A percentile compares a stretch with the other conserved stretches of the same genome.
Conservation (phyloP, 805 yeast species). For the Zygotorulaspora danielsina region DNA sequence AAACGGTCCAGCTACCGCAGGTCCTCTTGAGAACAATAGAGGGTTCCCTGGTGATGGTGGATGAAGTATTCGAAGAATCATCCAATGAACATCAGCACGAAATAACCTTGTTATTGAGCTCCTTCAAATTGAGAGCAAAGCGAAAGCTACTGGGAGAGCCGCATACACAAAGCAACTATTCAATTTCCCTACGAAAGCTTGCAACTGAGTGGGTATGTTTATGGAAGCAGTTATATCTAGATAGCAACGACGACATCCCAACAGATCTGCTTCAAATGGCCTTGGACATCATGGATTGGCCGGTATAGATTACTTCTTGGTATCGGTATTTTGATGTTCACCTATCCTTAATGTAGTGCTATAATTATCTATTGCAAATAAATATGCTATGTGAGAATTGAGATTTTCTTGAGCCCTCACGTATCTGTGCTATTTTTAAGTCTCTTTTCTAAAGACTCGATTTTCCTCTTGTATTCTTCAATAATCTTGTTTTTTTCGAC, state of each 20-base stretch:
- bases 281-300: conserved; percentile 2
- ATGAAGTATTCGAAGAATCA: conserved; percentile 8
- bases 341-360: too few species aligned
- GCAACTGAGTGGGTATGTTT: conserved; percentile 15
- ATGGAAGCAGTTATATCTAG: conserved; percentile 17
- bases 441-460: conserved; percentile 20
- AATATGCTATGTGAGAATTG: not conserved
- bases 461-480: conserved; percentile 24
- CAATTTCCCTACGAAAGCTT: conserved; percentile 11
- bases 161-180: not conserved
- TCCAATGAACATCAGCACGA: conserved; percentile 16
- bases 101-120: conserved; percentile 12
- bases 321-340: too few species aligned
- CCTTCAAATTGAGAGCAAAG: conserved; percentile 17
- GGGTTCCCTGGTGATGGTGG: conserved; percentile 9
- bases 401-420: not conserved
- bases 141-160: conserved; percentile 10
- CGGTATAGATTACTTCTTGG: too few species aligned
- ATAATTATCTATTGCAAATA: not conserved
- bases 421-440: conserved; percentile 2
- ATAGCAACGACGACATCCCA: conserved; percentile 11
- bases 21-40: conserved; percentile 8
- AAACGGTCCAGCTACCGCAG: conserved; percentile 7
- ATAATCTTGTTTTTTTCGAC: conserved; percentile 25
- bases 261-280: conserved; percentile 4